Percentiles rank a stretch among this genome's conserved stretches.
Evolutionary conservation across 192 early-diverging fungal species (phyloP).

Genomic region (Umbelopsis ramanniana): DNA sequence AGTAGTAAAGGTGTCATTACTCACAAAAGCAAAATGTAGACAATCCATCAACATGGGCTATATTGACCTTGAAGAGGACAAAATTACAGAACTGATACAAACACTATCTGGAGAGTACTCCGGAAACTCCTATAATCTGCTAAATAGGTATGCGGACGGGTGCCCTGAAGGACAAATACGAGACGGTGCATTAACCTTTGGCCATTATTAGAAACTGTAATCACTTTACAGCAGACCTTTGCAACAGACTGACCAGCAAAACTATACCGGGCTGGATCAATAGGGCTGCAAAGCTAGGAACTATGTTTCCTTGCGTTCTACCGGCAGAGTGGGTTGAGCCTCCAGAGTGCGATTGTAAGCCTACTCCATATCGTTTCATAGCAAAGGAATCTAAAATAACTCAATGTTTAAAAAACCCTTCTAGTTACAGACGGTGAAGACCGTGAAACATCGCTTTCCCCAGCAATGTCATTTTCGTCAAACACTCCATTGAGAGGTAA

Average conservation of each 20-base stretch:
- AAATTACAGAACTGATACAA: constrained; percentile 25
- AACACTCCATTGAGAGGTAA: neutral
- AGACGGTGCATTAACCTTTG: neutral
- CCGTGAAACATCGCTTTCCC: neutral
- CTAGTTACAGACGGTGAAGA: neutral
- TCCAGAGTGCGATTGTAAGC: constrained; percentile 30
- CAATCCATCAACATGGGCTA: constrained; percentile 38
- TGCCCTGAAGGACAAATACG: neutral
- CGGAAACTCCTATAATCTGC: constrained; percentile 39
- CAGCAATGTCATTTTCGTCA: constrained; percentile 16
- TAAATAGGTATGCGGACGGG: constrained; percentile 27
- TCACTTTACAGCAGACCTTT: constrained; percentile 42
- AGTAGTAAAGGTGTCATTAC: too few species aligned
- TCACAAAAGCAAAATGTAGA: neutral
- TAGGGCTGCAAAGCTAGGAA: constrained; percentile 42
- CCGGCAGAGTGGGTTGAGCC: constrained; percentile 45
- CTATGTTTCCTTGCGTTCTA: constrained; percentile 45
- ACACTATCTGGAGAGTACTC: constrained; percentile 37
- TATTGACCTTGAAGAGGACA: constrained; percentile 25
- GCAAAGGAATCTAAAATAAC: neutral
- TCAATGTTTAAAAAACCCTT: neutral
- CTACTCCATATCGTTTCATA: neutral
- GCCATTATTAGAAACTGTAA: constrained; percentile 39
- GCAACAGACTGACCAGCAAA: constrained; percentile 27
- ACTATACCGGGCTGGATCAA: constrained; percentile 41